Base-by-base conservation (phyloP, 805 yeast genomes). In the Teunomyces atbi region DNA sequence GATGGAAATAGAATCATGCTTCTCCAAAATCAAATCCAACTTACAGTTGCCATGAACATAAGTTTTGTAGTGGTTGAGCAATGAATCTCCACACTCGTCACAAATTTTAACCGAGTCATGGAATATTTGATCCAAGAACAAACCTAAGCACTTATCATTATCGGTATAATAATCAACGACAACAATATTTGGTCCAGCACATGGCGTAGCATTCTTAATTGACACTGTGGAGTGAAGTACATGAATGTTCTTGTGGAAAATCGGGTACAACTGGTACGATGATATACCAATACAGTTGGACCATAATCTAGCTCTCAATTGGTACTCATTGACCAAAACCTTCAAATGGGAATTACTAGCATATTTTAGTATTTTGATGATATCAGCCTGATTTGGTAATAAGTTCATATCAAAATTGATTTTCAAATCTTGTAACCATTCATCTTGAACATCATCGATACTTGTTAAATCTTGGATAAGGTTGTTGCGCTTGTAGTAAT, bases 11-110 rank as follows among this genome's bases (percentile, higher is more conserved):
- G 55, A 46, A 12, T 66, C 71, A 33, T 58, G 56, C 46, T 72
- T 74, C 58, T 89, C 96, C 18, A 89, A 76, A 12, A 81, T 74
- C 32, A 91, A 83, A 57, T 86, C 96, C 11, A 94, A 77, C 50
- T 88, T 84, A 1, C 92, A 96, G 36, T 77, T 71, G 0, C 96
- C 96, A 64, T 91, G 96, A 12, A 86, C 96, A 68, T 91, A 94
- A 15, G 88, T 83, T 56, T 91, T 74, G 59, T 83, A 86, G 63
- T 94, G 99, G 43, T 87, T 88, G 36, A 79, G 64, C 50, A 86
- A 62, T 0, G 76, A 58, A 15, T 84, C 81, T 0, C 87, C 89
- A 67, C 98, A 94, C 49, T 89, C 96, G 0, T 83, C 75, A 61
- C 99, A 94, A 0, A 71, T 66, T 44, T 75, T 79, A 19, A 74